Evolutionary conservation across 202 grass and related monocot species (phyloP).

Genomic region (Schoenoplectus tabernaemontani): DNA sequence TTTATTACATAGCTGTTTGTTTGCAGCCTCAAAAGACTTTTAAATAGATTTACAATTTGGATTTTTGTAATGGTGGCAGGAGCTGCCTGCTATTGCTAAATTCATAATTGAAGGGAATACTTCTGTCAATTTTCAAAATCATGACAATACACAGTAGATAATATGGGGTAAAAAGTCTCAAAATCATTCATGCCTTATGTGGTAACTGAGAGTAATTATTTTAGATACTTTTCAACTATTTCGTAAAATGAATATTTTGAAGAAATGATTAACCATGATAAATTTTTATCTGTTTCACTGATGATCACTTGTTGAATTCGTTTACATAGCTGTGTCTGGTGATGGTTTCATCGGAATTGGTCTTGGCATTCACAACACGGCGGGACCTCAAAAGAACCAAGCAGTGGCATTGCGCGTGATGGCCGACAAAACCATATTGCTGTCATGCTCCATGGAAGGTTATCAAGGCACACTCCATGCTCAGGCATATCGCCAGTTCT

Average conservation of each 20-base stretch:
- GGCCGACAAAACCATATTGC: slow-evolving; percentile 55
- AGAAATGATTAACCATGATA: too few species aligned
- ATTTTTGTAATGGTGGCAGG: not conserved
- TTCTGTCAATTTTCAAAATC: not conserved
- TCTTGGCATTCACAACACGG: slow-evolving; percentile 69
- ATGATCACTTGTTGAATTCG: not conserved
- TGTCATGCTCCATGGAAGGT: slow-evolving; percentile 73
- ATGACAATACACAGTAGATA: not conserved
- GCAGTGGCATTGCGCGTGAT: slow-evolving; percentile 72
- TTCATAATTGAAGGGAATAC: not conserved
- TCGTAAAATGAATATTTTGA: too few species aligned
- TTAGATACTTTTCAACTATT: too few species aligned
- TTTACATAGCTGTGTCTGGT: slow-evolving; percentile 46
- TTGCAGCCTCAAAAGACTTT: too few species aligned
- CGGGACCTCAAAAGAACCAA: slow-evolving; percentile 50
- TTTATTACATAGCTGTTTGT: too few species aligned
- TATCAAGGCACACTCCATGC: slow-evolving; percentile 87
- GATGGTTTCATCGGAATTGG: slow-evolving; percentile 54
- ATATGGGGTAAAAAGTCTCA: not conserved
- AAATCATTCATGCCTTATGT: not conserved
- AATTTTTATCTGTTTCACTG: not conserved
- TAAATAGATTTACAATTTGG: not conserved
- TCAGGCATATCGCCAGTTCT: slow-evolving; percentile 80
- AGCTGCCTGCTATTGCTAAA: not conserved
- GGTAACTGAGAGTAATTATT: not conserved